Conservation (phyloP, 345 rosid genomes). For the Pelargonium nanum region DNA sequence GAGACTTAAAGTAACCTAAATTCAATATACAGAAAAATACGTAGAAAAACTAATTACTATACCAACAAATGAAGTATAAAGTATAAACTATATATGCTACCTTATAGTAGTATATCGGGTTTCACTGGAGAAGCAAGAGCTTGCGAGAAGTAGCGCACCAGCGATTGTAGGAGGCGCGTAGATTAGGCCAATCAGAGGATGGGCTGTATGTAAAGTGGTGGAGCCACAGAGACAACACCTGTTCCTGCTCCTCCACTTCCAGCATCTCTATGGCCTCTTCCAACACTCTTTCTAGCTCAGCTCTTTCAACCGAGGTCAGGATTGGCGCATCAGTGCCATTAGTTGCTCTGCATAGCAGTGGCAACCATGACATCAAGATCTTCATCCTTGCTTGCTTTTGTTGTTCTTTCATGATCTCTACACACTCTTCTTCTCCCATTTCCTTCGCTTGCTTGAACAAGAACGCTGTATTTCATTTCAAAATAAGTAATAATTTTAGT, state of each 20-base stretch:
- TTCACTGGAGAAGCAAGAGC: slow-evolving; percentile 22
- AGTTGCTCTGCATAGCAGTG: slow-evolving; percentile 64
- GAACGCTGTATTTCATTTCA: slow-evolving; percentile 55
- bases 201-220: slow-evolving; percentile 58
- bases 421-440: slow-evolving; percentile 21
- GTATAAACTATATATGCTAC: not conserved
- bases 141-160: slow-evolving; percentile 72
- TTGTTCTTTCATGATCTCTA: slow-evolving; percentile 28
- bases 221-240: slow-evolving; percentile 74
- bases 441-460: slow-evolving; percentile 59
- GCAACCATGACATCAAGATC: slow-evolving; percentile 67
- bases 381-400: slow-evolving; percentile 38
- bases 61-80: not conserved
- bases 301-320: slow-evolving; percentile 37
- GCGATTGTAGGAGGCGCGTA: slow-evolving; percentile 43
- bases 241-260: slow-evolving; percentile 54
- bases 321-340: slow-evolving; percentile 59
- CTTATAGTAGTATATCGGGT: not conserved
- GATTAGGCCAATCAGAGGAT: slow-evolving; percentile 89
- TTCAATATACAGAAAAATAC: no score
- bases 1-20: not conserved
- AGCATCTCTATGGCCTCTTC: slow-evolving; percentile 51
- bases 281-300: slow-evolving; percentile 45
- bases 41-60: no score
- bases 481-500: no score